Percentiles rank a stretch among this genome's conserved stretches.
Conservation (phyloP, 2,329 filamentous ascomycete species). For the Pseudogymnoascus sp. region DNA sequence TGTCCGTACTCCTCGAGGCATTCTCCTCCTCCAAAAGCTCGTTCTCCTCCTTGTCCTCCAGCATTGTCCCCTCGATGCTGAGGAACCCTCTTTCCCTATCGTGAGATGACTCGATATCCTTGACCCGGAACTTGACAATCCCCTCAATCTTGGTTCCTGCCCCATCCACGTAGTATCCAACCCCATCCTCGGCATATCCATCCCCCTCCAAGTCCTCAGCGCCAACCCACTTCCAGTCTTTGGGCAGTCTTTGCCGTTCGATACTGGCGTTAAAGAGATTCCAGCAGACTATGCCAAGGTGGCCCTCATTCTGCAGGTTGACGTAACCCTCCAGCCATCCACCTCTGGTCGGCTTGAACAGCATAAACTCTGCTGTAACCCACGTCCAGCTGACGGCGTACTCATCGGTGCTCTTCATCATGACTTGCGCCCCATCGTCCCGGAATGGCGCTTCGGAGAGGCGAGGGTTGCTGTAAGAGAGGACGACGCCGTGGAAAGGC, state of each 20-base stretch:
- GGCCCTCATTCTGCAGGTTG: slow-evolving; percentile 80
- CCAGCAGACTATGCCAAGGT: slow-evolving; percentile 82
- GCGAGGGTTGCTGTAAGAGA: slow-evolving; percentile 63
- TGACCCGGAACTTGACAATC: slow-evolving; percentile 67
- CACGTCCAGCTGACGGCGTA: slow-evolving; percentile 82
- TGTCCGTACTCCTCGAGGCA: slow-evolving; percentile 28
- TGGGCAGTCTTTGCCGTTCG: slow-evolving; percentile 65
- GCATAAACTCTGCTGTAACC: slow-evolving; percentile 77
- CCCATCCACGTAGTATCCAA: slow-evolving; percentile 69
- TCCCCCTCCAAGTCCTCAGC: slow-evolving; percentile 32
- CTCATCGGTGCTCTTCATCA: slow-evolving; percentile 59
- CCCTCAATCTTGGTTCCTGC: slow-evolving; percentile 62
- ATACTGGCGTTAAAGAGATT: slow-evolving; percentile 90
- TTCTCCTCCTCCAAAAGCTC: slow-evolving; percentile 49
- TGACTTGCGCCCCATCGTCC: slow-evolving; percentile 37
- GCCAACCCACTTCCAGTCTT: slow-evolving; percentile 70
- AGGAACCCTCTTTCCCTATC: slow-evolving; percentile 72
- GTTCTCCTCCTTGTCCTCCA: slow-evolving; percentile 60
- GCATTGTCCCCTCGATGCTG: slow-evolving; percentile 81
- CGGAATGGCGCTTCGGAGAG: slow-evolving; percentile 54
- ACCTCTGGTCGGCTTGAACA: slow-evolving; percentile 70
- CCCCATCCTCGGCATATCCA: slow-evolving; percentile 46
- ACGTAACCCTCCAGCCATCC: slow-evolving; percentile 71
- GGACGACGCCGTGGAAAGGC: slow-evolving; percentile 63
- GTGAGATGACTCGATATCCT: slow-evolving; percentile 73